Conservation (phyloP, 176 grass and related monocot genomes). For the Microstegium vimineum region DNA sequence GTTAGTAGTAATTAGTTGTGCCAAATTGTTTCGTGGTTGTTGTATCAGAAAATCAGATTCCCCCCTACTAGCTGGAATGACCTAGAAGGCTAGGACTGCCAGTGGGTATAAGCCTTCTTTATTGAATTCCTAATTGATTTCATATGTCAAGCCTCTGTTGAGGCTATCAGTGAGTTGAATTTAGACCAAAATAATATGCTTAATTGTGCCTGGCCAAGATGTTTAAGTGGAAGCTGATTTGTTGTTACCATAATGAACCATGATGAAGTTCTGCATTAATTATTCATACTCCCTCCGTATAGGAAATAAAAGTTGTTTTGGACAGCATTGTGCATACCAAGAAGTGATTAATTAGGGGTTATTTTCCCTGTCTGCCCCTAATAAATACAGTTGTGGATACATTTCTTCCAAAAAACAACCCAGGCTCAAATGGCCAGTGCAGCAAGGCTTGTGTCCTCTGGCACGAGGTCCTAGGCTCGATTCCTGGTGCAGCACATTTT, state of each 20-base stretch:
- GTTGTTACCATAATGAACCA: not conserved
- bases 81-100: slow-evolving; percentile 4
- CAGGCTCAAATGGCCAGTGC: too few relatives aligned
- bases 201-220: not conserved
- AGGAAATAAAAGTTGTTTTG: too few relatives aligned
- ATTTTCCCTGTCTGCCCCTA: too few relatives aligned
- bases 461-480: too few relatives aligned
- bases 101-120: not conserved
- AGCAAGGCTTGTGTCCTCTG: too few relatives aligned
- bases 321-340: too few relatives aligned
- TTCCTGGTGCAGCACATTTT: too few relatives aligned
- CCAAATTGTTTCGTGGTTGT: not conserved
- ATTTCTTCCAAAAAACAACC: too few relatives aligned
- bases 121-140: not conserved
- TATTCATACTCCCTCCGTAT: too few relatives aligned
- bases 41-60: not conserved
- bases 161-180: slow-evolving; percentile 1
- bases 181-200: not conserved
- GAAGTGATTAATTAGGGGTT: too few relatives aligned
- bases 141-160: not conserved
- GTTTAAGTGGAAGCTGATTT: not conserved
- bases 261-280: slow-evolving; percentile 2
- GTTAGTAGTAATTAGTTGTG: not conserved
- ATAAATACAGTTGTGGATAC: too few relatives aligned
- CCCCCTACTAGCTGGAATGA: not conserved